These are phyloP conservation scores for Castanea crenata DNA, from an alignment of 306 rosid genomes.

Conservation along the genomic window DNA sequence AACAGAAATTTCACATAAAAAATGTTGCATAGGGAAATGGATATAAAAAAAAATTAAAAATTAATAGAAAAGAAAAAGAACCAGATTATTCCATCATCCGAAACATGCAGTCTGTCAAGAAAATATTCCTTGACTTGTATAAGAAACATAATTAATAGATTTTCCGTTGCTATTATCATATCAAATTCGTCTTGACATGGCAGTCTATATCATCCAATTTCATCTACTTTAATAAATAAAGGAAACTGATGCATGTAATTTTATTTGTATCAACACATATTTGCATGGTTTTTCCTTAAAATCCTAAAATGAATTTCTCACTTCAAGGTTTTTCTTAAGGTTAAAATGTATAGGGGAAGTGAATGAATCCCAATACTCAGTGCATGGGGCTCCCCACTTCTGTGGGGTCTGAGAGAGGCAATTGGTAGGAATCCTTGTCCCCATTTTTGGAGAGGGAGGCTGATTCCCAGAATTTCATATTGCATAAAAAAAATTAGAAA, in stretches of 20 bases:
- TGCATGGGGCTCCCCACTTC: no score
- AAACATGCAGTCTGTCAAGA: background rate
- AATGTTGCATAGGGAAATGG: background rate
- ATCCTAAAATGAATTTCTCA: background rate
- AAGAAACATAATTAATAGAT: background rate
- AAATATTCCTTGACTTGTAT: background rate
- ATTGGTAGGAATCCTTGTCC: no score
- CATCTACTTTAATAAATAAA: background rate
- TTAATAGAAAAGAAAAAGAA: background rate
- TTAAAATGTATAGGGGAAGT: background rate
- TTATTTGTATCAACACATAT: background rate
- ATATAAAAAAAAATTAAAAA: background rate
- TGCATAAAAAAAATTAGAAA: background rate
- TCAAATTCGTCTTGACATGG: background rate
- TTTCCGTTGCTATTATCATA: background rate
- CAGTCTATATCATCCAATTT: background rate
- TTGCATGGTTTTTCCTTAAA: background rate
- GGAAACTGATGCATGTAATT: background rate
- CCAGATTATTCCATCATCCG: background rate
- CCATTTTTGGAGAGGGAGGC: no score
- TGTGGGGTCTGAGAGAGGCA: no score
- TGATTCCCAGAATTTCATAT: background rate
- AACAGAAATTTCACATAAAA: conserved; percentile 13
- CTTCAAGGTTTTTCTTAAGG: background rate
- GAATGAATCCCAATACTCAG: background rate